Evolutionary conservation across 495 filamentous ascomycete species (phyloP), one percentile per base, ranked within the genome.

Genomic region (Podospora sp.): DNA sequence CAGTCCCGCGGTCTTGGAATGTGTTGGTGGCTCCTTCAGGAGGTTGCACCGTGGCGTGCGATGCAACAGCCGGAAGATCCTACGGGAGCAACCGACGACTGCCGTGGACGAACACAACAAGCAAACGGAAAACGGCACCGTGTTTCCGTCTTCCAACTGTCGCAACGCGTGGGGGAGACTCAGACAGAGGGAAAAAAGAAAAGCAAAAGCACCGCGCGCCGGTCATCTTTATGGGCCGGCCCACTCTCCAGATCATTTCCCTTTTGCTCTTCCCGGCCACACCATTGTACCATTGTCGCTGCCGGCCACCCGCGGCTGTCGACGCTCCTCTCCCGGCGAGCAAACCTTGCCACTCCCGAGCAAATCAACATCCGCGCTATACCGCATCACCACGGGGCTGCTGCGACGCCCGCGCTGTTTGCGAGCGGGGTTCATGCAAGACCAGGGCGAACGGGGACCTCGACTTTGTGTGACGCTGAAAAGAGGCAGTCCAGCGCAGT

Each of bases 401-500:
- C 21, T 22, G 2, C 21, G 16, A 9, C 9, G 52, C 21, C 16
- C 20, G 24, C 52, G 22, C 3, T 6, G 6, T 11, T 12, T 22
- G 21, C 49, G 49, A 52, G 49, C 49, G 49, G 49, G 49, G 49
- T 52, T 52, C 49, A 52, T 52, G 49, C 49, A 52, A 2, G 49
- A 16, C 49, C 12, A 5, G 49, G 49, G 49, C 18, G 5, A 5
- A 52, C 29, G 29, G 29, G 29, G 29, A 33, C 29, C 40, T 46
- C 11, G 40, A 18, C 40, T 46, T 46, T 18, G 11, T 46, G 40
- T 46, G 40, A 46, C 40, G 16, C 16, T 46, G 16, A 46, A 46
- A 12, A 2, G 11, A 46, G 9, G 11, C 5, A 46, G 40, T 46
- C 40, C 40, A 46, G 40, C 40, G 14, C 40, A 33, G 29, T 33